A percentile compares a stretch with the other conserved stretches of the same genome.
Evolutionary conservation across 1,284 basidiomycete species (phyloP).

Genomic region (Melampsora occidentalis): DNA sequence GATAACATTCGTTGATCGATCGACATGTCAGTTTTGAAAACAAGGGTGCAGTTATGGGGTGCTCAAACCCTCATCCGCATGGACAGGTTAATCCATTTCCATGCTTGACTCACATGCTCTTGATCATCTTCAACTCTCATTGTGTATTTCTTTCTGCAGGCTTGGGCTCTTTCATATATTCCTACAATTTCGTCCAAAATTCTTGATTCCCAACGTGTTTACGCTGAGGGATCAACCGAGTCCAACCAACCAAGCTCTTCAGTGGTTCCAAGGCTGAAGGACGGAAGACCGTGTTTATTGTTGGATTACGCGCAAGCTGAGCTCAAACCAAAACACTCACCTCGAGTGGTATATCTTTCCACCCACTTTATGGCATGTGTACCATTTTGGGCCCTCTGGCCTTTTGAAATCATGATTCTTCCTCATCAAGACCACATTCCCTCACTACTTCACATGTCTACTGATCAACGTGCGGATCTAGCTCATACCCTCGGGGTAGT

Average conservation of each 20-base stretch:
- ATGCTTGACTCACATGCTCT: conserved; percentile 15
- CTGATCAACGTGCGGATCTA: conserved; percentile 64
- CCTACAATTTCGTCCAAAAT: conserved; percentile 57
- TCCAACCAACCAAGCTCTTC: conserved; percentile 50
- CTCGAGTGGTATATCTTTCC: conserved; percentile 68
- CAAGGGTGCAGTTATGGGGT: conserved; percentile 93
- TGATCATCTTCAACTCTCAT: conserved; percentile 47
- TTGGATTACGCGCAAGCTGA: conserved; percentile 81
- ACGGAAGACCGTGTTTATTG: conserved; percentile 69
- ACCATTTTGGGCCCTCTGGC: conserved; percentile 96
- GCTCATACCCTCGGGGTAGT: conserved; percentile 66
- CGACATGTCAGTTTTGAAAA: conserved; percentile 63
- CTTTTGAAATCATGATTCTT: conserved; percentile 79
- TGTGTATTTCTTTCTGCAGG: conserved; percentile 33
- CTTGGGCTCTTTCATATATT: conserved; percentile 62
- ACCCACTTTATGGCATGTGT: conserved; percentile 81
- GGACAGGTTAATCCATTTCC: conserved; percentile 74
- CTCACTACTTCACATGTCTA: conserved; percentile 64
- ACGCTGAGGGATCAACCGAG: conserved; percentile 52
- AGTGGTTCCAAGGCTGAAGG: conserved; percentile 61
- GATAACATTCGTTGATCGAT: not conserved
- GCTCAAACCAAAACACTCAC: conserved; percentile 58
- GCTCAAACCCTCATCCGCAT: conserved; percentile 92
- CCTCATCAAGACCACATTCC: conserved; percentile 74
- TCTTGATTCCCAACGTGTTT: conserved; percentile 60